A percentile compares a stretch with the other conserved stretches of the same genome.
These are phyloP conservation scores for Stentor coeruleus DNA, from an alignment of 73 alveolate genomes.

Conservation along the genomic window DNA sequence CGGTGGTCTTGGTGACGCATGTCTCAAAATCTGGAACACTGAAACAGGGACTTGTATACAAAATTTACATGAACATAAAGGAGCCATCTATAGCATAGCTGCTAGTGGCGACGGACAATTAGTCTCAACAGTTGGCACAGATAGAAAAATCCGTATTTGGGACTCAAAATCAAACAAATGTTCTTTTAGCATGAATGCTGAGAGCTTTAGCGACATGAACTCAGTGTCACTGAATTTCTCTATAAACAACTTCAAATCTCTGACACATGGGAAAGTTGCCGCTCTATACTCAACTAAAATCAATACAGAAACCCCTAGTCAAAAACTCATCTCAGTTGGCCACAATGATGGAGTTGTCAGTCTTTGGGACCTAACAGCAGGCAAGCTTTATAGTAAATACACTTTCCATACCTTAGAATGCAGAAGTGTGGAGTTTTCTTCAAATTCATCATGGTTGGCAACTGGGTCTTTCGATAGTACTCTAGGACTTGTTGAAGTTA, in stretches of 20 bases:
- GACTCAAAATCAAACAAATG: slow-evolving; percentile 75
- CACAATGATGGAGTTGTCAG: slow-evolving; percentile 54
- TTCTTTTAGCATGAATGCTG: slow-evolving; percentile 45
- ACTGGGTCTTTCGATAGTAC: slow-evolving; percentile 50
- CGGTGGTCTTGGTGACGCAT: slow-evolving; percentile 82
- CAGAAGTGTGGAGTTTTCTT: slow-evolving; percentile 61
- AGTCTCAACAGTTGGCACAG: slow-evolving; percentile 90
- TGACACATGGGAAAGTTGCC: slow-evolving; percentile 9
- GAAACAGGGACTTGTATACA: slow-evolving; percentile 81
- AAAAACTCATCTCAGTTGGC: slow-evolving; percentile 39
- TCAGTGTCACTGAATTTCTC: slow-evolving; percentile 47
- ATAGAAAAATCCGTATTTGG: slow-evolving; percentile 90
- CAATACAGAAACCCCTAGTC: neutral
- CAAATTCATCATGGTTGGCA: slow-evolving; percentile 43
- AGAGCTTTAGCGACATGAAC: slow-evolving; percentile 62
- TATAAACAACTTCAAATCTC: neutral
- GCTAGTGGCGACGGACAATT: slow-evolving; percentile 86
- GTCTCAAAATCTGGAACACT: slow-evolving; percentile 92
- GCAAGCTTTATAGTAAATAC: slow-evolving; percentile 31
- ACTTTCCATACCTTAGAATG: slow-evolving; percentile 47
- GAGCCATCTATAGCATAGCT: slow-evolving; percentile 82
- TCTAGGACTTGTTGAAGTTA: slow-evolving; percentile 32
- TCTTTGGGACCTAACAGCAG: slow-evolving; percentile 45
- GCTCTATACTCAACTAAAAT: neutral
- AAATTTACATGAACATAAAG: slow-evolving; percentile 77